Evolutionary conservation across 2,329 filamentous ascomycete species (phyloP).

Genomic region (Stemphylium vesicarium): DNA sequence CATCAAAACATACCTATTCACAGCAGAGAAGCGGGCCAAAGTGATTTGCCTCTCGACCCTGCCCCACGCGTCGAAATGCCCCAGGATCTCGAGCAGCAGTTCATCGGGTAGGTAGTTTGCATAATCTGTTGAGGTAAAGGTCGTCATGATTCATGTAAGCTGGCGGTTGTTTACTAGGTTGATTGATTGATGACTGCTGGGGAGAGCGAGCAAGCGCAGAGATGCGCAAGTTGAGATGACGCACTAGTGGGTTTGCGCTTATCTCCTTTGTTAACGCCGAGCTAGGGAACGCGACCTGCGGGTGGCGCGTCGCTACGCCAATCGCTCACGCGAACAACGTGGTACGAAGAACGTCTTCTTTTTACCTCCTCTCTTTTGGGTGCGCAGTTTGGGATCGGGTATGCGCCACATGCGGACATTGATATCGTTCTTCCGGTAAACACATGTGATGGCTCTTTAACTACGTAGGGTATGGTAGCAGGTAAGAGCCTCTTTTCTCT

Average conservation of each 20-base stretch:
- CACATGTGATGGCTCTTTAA: no score
- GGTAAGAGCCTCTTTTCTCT: no score
- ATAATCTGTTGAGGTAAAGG: slow-evolving; percentile 3
- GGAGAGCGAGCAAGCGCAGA: slow-evolving; percentile 1
- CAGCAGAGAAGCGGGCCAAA: slow-evolving; percentile 59
- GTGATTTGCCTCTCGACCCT: slow-evolving; percentile 51
- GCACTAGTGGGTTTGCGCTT: slow-evolving; percentile 6
- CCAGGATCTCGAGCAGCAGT: slow-evolving; percentile 59
- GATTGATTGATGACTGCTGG: no score
- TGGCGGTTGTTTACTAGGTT: not conserved
- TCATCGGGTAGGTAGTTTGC: slow-evolving; percentile 60
- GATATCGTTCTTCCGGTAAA: no score
- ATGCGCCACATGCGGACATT: no score
- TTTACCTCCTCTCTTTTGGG: not conserved
- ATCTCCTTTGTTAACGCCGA: slow-evolving; percentile 4
- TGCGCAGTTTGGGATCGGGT: no score
- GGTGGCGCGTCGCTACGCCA: not conserved
- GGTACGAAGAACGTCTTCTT: not conserved
- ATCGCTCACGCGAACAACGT: not conserved
- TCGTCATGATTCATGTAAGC: not conserved
- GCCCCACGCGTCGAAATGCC: slow-evolving; percentile 47
- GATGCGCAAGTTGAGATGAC: slow-evolving; percentile 6
- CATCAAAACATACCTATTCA: slow-evolving; percentile 35
- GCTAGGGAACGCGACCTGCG: not conserved
- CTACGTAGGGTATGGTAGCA: no score